Conservation (phyloP, 768 basidiomycete species). For the Lactifluus volemus region DNA sequence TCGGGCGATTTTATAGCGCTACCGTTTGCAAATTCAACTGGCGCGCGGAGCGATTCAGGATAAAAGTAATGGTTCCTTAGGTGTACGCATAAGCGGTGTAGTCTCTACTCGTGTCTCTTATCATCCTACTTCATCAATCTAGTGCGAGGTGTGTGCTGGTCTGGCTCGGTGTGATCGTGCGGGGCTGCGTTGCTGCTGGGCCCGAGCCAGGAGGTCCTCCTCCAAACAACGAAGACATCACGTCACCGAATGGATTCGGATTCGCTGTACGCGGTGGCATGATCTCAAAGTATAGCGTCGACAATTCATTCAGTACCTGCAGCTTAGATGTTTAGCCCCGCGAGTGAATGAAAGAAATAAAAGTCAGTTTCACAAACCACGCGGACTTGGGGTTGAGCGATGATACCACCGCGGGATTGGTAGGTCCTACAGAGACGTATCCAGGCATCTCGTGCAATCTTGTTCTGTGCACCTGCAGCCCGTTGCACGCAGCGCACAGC, state of each 20-base stretch:
- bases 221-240: constrained; percentile 85
- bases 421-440: constrained; percentile 78
- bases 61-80: too few species aligned
- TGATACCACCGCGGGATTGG: constrained; percentile 56
- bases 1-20: too few species aligned
- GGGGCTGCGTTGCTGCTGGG: not conserved
- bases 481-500: constrained; percentile 85
- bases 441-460: constrained; percentile 74
- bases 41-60: too few species aligned
- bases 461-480: constrained; percentile 71
- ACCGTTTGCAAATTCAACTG: too few species aligned
- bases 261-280: constrained; percentile 64
- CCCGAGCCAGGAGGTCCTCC: constrained; percentile 44
- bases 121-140: not conserved
- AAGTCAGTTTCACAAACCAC: constrained; percentile 1
- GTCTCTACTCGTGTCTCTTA: not conserved
- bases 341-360: not conserved
- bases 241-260: constrained; percentile 78
- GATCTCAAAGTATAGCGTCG: constrained; percentile 76
- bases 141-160: not conserved
- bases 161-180: constrained; percentile 3
- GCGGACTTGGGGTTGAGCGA: constrained; percentile 54
- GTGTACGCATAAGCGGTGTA: too few species aligned
- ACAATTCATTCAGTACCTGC: constrained; percentile 62
- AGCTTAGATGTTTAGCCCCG: not conserved